Percentiles rank a stretch among this genome's conserved stretches.
These are phyloP conservation scores for Myxozyma kluyveri DNA, from an alignment of 805 yeast genomes.

Conservation along the genomic window DNA sequence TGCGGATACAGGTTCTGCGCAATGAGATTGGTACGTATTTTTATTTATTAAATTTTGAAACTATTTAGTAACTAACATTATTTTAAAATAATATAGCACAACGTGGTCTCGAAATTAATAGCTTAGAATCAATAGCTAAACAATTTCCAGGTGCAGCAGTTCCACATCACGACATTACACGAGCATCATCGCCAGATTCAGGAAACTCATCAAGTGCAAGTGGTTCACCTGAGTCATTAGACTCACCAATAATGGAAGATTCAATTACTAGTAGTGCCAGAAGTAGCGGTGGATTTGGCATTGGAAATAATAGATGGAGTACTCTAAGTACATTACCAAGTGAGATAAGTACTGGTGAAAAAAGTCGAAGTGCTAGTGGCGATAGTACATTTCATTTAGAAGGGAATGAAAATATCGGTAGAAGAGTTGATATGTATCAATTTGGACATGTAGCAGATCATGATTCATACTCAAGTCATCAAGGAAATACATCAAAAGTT, in stretches of 20 bases:
- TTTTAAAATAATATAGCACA: constrained; percentile 8
- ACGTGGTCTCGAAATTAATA: constrained; percentile 18
- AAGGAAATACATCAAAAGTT: constrained; percentile 4
- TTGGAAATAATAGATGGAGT: constrained; percentile 6
- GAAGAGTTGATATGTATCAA: neutral
- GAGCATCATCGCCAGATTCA: constrained; percentile 7
- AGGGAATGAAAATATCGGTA: too few relatives aligned
- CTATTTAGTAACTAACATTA: neutral
- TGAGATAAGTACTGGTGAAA: neutral
- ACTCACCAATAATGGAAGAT: neutral
- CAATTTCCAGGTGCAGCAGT: constrained; percentile 13
- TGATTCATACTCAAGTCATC: neutral
- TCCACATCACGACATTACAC: neutral
- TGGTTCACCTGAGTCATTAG: constrained; percentile 1
- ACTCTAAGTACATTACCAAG: constrained; percentile 4
- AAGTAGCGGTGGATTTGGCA: constrained; percentile 1
- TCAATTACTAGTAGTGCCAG: neutral
- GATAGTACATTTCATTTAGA: neutral
- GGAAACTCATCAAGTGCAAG: constrained; percentile 3
- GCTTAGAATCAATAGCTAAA: constrained; percentile 23
- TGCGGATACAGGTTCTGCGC: constrained; percentile 19
- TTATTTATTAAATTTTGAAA: neutral
- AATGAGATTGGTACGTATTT: constrained; percentile 20
- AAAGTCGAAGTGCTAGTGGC: neutral
- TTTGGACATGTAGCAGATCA: too few relatives aligned